Evolutionary conservation across 352 stramenopile species (phyloP), one percentile per base, ranked within the genome.

Genomic region (Thraustochytrium striatum): DNA sequence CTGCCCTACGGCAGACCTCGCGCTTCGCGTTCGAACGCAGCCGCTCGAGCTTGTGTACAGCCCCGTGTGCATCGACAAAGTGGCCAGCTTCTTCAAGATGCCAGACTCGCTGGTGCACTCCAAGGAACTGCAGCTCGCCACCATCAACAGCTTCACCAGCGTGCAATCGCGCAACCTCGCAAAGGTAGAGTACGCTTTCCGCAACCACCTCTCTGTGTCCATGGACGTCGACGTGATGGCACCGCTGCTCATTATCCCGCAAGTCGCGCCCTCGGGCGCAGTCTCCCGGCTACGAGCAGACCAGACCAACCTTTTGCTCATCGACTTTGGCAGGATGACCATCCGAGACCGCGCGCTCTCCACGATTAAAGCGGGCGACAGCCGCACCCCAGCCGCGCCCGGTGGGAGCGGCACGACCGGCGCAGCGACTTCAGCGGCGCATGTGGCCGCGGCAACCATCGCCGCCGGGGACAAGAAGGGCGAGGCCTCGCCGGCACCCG

Each of bases 151-250:
- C 25, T 72, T 75, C 36, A 33, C 65, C 32, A 75, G n/a, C 32
- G 52, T 75, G 11, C 65, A 75, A 25, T 62, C 44, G 16, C 65
- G 65, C 21, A 58, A 75, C 25, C 21, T 25, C n/a, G 65, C 65
- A 16, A 75, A 75, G 65, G 19, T 70, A 16, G 65, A 75, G 39
- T 75, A 70, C 11, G 65, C 65, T 19, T 72, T 55, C 1, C 65
- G 52, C 21, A 75, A 75, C 47, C 65, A 75, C 65, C 68, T 75
- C 32, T 75, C 65, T 21, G 65, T 75, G 0, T 75, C 65, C 16
- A 75, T 75, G 65, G 65, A 75, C 50, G 65, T 75, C 13, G 65
- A 75, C 47, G 61, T 75, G 44, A 39, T 61, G 32, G 65, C 65
- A 9, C 65, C 65, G 50, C 39, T 75, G 21, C 52, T 75, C 32